Base-by-base conservation (phyloP, 208 protist genomes). In the Leishmania gerbilli region DNA sequence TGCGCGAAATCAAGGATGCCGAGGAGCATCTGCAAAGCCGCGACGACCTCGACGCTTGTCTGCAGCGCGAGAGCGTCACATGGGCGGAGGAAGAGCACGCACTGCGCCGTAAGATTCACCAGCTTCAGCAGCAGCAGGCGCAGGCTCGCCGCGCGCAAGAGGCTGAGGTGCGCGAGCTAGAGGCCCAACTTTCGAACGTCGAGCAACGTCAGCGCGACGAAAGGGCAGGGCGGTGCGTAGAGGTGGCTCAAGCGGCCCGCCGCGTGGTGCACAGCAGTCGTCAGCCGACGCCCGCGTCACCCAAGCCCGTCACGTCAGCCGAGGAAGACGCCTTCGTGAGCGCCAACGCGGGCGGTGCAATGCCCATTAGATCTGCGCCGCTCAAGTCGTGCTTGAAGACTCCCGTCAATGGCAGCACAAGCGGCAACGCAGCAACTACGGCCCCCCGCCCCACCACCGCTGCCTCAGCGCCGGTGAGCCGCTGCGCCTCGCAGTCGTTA, bases 51-150 rank as follows among this genome's bases (percentile, higher is more conserved):
- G 92, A 96, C 84, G 77, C 75, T 34, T 49, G 75, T 2, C 88
- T 97, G 76, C 91, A 96, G 81, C 80, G 83, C 11, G 92, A 97
- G 85, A 91, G 84, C 45, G 74, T 94, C 6, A 84, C 60, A 65
- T 96, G 94, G 92, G 93, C 92, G 24, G 94, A 97, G 85, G 92
- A 96, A 86, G 94, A 97, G 83, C 92, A 94, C 81, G 47, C 74
- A 3, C 79, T 94, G 58, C 91, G 92, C 56, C 90, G 78, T 17
- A 77, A 82, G 45, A 86, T 97, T 31, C 85, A 92, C 60, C 76
- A 83, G 11, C 71, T 94, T 60, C 90, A 96, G 84, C 77, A 71
- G 79, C 82, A 87, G 49, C 84, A 92, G 37, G 88, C 88, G 67
- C 84, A 90, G 65, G 62, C 49, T 15, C 89, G 92, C 5, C 84